Evolutionary conservation across 129 eudicot genomes (phyloP).

Genomic region (Arctium lappa): DNA sequence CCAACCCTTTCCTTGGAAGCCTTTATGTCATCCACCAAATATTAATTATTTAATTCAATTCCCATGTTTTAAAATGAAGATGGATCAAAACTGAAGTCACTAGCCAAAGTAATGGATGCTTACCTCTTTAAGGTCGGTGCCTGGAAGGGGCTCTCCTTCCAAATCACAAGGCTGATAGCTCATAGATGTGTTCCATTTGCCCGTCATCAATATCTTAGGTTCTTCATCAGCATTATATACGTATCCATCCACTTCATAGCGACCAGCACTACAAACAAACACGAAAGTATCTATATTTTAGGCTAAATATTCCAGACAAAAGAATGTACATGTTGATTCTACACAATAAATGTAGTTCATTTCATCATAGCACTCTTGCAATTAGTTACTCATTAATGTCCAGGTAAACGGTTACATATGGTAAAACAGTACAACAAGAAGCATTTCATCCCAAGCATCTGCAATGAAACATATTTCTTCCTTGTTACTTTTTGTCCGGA

Average conservation of each 20-base stretch:
- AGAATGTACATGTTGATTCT: not conserved
- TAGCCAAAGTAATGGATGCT: slow-evolving; percentile 5
- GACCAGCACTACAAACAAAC: slow-evolving; percentile 63
- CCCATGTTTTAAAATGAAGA: not conserved
- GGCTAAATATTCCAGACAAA: not conserved
- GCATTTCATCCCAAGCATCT: too few relatives aligned
- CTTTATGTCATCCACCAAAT: not conserved
- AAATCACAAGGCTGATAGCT: slow-evolving; percentile 91
- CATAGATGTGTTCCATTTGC: slow-evolving; percentile 86
- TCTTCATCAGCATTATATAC: slow-evolving; percentile 85
- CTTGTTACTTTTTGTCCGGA: too few relatives aligned
- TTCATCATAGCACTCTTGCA: not conserved
- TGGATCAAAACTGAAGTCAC: not conserved
- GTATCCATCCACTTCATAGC: slow-evolving; percentile 97
- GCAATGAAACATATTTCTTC: too few relatives aligned
- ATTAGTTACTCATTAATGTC: not conserved
- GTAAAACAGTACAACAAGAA: too few relatives aligned
- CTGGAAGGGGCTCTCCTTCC: slow-evolving; percentile 93
- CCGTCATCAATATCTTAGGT: slow-evolving; percentile 96
- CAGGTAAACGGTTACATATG: too few relatives aligned
- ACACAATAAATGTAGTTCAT: not conserved
- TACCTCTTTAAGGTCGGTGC: slow-evolving; percentile 89
- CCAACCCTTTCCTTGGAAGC: not conserved
- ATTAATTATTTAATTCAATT: not conserved
- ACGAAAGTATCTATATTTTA: slow-evolving; percentile 6